A percentile compares a stretch with the other conserved stretches of the same genome.
These are phyloP conservation scores for Camillea tinctor DNA, from an alignment of 2,329 filamentous ascomycete genomes.

Conservation along the genomic window DNA sequence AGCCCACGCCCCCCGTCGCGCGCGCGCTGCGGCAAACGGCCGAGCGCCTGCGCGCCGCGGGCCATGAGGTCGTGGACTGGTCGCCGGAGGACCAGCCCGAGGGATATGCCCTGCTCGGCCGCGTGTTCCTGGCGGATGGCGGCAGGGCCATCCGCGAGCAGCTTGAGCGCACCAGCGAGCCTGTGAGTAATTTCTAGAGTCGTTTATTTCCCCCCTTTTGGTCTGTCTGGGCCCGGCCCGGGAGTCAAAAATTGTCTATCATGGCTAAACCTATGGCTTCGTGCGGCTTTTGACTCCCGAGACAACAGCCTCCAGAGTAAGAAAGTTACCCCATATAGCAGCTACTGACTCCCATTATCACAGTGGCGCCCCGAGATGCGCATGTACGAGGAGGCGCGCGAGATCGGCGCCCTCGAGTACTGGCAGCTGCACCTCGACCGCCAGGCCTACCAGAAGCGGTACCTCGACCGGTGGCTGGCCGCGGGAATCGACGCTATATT, in stretches of 20 bases:
- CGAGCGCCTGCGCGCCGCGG: conserved; percentile 41
- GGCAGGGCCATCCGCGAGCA: conserved; percentile 40
- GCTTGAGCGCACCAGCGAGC: conserved; percentile 43
- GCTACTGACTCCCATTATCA: too few relatives aligned
- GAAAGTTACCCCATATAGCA: too few relatives aligned
- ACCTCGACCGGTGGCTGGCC: conserved; percentile 45
- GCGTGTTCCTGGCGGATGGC: conserved; percentile 51
- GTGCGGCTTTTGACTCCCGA: too few relatives aligned
- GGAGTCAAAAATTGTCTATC: too few relatives aligned
- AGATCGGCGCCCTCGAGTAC: conserved; percentile 44
- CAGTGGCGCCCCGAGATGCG: conserved; percentile 29
- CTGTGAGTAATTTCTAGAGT: too few relatives aligned
- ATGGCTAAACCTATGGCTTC: too few relatives aligned
- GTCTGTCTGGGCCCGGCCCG: too few relatives aligned
- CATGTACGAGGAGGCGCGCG: conserved; percentile 29
- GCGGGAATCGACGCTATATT: conserved; percentile 61
- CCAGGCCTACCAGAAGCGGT: conserved; percentile 44
- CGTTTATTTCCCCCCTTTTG: too few relatives aligned
- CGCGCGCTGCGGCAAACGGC: conserved; percentile 52
- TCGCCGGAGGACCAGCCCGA: conserved; percentile 43
- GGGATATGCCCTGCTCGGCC: conserved; percentile 37
- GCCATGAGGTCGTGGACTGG: conserved; percentile 55
- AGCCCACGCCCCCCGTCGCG: conserved; percentile 63
- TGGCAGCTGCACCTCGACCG: conserved; percentile 49
- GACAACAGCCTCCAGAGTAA: too few relatives aligned